Evolutionary conservation across 148 eudicot species (phyloP).

Genomic region (Agrostemma githago): DNA sequence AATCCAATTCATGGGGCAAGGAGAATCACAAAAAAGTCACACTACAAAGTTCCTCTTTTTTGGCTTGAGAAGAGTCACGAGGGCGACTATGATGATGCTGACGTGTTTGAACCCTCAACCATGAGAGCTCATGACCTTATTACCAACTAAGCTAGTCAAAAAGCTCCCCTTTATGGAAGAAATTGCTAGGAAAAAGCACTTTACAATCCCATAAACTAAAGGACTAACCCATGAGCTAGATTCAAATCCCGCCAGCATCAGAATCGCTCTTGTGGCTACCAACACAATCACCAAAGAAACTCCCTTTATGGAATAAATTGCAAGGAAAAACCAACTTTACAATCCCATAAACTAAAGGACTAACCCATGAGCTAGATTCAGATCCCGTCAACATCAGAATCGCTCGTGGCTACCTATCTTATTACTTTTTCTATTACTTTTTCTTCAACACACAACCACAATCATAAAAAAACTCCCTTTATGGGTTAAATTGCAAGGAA

Average conservation of each 20-base stretch:
- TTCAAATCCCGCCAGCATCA: too few relatives aligned
- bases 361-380: neutral
- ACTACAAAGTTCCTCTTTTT: neutral
- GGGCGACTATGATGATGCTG: too few relatives aligned
- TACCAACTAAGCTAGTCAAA: neutral
- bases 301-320: neutral
- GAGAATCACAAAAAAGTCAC: slow-evolving; percentile 2
- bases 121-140: too few relatives aligned
- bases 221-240: neutral
- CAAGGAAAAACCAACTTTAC: neutral
- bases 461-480: neutral
- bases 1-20: neutral
- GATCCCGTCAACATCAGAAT: too few relatives aligned
- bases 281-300: neutral
- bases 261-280: too few relatives aligned
- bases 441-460: too few relatives aligned
- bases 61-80: too few relatives aligned
- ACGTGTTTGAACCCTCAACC: too few relatives aligned
- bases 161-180: neutral
- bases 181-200: too few relatives aligned
- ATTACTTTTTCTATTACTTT: too few relatives aligned
- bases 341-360: neutral
- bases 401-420: too few relatives aligned
- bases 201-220: neutral
- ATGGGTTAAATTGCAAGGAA: neutral